These are phyloP conservation scores for Candida yuanshanica DNA, from an alignment of 805 yeast genomes.

Conservation along the genomic window DNA sequence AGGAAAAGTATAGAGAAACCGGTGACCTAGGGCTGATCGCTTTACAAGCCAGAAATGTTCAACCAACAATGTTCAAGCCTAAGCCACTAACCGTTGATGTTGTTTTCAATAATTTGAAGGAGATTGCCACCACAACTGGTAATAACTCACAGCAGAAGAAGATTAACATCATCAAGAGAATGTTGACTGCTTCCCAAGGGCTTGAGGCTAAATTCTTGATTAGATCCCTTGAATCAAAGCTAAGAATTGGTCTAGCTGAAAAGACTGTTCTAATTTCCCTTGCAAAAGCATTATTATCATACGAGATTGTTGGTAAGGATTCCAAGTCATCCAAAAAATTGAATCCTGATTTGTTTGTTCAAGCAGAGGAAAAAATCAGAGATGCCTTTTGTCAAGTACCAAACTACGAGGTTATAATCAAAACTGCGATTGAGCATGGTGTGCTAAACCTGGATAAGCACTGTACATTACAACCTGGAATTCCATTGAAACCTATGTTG, in stretches of 20 bases:
- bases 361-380: constrained; percentile 73
- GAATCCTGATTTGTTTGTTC: constrained; percentile 39
- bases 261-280: constrained; percentile 81
- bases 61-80: constrained; percentile 92
- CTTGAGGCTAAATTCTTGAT: constrained; percentile 87
- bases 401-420: constrained; percentile 76
- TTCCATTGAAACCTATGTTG: constrained; percentile 95
- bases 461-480: constrained; percentile 80
- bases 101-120: constrained; percentile 70
- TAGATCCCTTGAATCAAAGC: constrained; percentile 86
- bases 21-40: constrained; percentile 95
- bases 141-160: constrained; percentile 76
- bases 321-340: constrained; percentile 26
- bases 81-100: constrained; percentile 64
- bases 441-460: constrained; percentile 57
- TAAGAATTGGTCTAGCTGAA: constrained; percentile 91
- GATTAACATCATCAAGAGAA: constrained; percentile 69
- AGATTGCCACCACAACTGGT: constrained; percentile 76
- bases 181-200: constrained; percentile 82
- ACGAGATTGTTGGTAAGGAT: constrained; percentile 35
- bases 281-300: constrained; percentile 72
- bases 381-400: constrained; percentile 90
- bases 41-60: constrained; percentile 71
- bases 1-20: constrained; percentile 63
- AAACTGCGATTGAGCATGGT: constrained; percentile 61